These are phyloP conservation scores for Astrocystis sublimbata DNA, from an alignment of 495 filamentous ascomycete species.

Conservation along the genomic window DNA sequence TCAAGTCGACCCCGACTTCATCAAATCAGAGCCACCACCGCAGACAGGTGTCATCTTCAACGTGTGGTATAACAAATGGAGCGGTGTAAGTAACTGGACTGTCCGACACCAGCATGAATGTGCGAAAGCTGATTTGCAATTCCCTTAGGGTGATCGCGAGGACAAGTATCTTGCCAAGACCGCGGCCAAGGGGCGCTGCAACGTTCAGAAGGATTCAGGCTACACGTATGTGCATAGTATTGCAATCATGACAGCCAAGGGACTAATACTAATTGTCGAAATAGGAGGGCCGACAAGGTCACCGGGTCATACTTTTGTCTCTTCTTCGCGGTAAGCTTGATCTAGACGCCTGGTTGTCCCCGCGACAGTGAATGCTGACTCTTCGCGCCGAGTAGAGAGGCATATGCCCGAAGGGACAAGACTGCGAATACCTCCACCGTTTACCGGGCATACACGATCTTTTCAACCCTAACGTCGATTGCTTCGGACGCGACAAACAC, in stretches of 20 bases:
- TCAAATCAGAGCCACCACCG: conserved; percentile 75
- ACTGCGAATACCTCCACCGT: conserved; percentile 94
- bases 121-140: too few relatives aligned
- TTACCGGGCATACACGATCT: conserved; percentile 80
- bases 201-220: conserved; percentile 76
- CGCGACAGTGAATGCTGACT: conserved; percentile 8
- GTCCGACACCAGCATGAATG: too few relatives aligned
- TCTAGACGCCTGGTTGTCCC: background rate
- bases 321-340: conserved; percentile 69
- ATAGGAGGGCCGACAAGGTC: conserved; percentile 76
- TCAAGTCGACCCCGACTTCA: conserved; percentile 79
- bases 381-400: conserved; percentile 42
- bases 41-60: conserved; percentile 95
- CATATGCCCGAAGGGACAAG: conserved; percentile 78
- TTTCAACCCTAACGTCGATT: conserved; percentile 87
- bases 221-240: too few relatives aligned
- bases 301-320: conserved; percentile 86
- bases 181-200: conserved; percentile 73
- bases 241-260: too few relatives aligned
- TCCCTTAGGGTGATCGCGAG: conserved; percentile 89
- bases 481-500: conserved; percentile 87
- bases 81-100: too few relatives aligned
- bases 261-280: too few relatives aligned
- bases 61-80: conserved; percentile 96
- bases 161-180: conserved; percentile 80